A percentile compares a stretch with the other conserved stretches of the same genome.
These are phyloP conservation scores for Suillus weaverae DNA, from an alignment of 768 basidiomycete genomes.

Conservation along the genomic window DNA sequence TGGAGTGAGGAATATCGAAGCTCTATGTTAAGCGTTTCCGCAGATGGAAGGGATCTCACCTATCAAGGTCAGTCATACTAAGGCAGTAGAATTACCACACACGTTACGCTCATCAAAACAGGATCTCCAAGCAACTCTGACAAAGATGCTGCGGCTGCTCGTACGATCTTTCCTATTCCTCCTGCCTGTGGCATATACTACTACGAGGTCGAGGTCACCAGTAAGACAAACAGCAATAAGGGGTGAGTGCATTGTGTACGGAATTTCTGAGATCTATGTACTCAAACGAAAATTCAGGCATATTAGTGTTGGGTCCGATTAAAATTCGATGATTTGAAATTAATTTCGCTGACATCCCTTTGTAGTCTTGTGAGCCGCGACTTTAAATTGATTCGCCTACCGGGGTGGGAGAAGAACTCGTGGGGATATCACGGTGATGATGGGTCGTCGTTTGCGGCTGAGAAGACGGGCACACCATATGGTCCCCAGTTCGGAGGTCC, in stretches of 20 bases:
- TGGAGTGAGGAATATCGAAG: constrained; percentile 76
- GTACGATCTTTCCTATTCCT: constrained; percentile 77
- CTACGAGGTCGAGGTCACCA: constrained; percentile 84
- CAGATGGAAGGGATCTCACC: constrained; percentile 72
- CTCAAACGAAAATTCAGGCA: constrained; percentile 46
- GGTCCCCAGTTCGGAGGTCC: constrained; percentile 81
- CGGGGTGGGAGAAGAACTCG: constrained; percentile 82
- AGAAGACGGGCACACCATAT: constrained; percentile 70
- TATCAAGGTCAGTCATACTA: constrained; percentile 54
- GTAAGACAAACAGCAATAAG: constrained; percentile 77
- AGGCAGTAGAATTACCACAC: constrained; percentile 4
- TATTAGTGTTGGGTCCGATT: constrained; percentile 74
- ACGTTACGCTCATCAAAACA: constrained; percentile 21
- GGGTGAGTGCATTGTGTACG: constrained; percentile 50
- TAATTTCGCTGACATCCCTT: constrained; percentile 13
- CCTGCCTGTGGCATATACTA: constrained; percentile 90
- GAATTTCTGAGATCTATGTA: constrained; percentile 13
- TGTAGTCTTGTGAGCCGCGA: constrained; percentile 65
- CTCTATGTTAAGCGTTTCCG: constrained; percentile 56
- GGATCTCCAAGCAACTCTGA: constrained; percentile 61
- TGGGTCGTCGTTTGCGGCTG: constrained; percentile 73
- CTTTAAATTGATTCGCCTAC: constrained; percentile 71
- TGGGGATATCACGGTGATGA: constrained; percentile 96
- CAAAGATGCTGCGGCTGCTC: constrained; percentile 81
- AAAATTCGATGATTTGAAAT: constrained; percentile 1